A percentile compares a stretch with the other conserved stretches of the same genome.
Conservation (phyloP, 305 asterid species). For the Plantago lanceolata region DNA sequence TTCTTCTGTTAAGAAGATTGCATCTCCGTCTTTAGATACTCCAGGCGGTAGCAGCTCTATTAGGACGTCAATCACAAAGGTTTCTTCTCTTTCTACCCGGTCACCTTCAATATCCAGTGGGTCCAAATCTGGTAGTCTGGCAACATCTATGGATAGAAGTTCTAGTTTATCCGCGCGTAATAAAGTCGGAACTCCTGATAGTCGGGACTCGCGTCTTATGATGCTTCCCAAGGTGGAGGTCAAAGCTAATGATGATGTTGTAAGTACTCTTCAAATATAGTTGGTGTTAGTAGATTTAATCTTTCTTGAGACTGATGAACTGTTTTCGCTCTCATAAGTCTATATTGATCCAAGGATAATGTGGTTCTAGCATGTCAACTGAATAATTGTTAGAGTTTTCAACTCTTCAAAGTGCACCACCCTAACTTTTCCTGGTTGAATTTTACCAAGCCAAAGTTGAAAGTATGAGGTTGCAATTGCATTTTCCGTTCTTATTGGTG, state of each 20-base stretch:
- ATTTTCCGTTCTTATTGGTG: constrained; percentile 5
- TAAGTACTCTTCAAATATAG: constrained; percentile 34
- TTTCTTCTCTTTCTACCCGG: constrained; percentile 42
- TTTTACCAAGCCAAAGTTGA: not conserved
- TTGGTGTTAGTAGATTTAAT: not conserved
- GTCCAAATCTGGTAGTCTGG: constrained; percentile 50
- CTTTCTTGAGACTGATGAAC: not conserved
- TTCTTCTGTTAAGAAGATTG: constrained; percentile 47
- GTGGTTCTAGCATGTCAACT: not conserved
- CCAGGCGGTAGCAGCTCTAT: constrained; percentile 55
- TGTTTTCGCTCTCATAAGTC: not conserved
- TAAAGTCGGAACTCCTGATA: constrained; percentile 69
- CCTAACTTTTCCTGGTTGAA: not conserved
- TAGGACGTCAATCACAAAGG: constrained; percentile 51
- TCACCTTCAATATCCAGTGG: constrained; percentile 65
- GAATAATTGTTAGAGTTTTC: not conserved
- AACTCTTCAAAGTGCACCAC: not conserved
- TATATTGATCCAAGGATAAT: constrained; percentile 3
- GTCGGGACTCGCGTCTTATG: constrained; percentile 76
- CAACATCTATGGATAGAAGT: constrained; percentile 50
- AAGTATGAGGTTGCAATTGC: not conserved
- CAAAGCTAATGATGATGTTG: constrained; percentile 93
- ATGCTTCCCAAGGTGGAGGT: constrained; percentile 95
- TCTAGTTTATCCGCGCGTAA: constrained; percentile 50
- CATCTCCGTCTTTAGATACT: constrained; percentile 72